Conservation (phyloP, 2,329 filamentous ascomycete species). For the Stemphylium lycopersici region DNA sequence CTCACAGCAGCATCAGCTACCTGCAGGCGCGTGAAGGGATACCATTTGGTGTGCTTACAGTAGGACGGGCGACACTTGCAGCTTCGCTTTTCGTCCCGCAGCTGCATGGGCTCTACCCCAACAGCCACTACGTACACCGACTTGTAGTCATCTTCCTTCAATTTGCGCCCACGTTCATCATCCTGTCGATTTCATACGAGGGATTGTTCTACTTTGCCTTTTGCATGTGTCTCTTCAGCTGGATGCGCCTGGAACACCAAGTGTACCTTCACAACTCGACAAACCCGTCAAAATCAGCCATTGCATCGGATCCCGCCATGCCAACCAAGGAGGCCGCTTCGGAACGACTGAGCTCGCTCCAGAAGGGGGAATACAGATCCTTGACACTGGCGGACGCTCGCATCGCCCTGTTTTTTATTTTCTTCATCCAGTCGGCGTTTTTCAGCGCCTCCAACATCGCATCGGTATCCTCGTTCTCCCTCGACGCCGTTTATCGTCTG, state of each 20-base stretch:
- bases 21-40: conserved; percentile 84
- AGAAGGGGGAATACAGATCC: conserved; percentile 62
- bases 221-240: conserved; percentile 78
- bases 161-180: conserved; percentile 91
- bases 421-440: conserved; percentile 91
- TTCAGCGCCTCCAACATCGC: conserved; percentile 97
- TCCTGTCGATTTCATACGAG: conserved; percentile 96
- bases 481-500: conserved; percentile 86
- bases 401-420: conserved; percentile 92
- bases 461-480: conserved; percentile 88
- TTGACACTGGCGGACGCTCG: conserved; percentile 83
- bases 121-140: conserved; percentile 87
- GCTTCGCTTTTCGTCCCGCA: conserved; percentile 79
- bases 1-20: conserved; percentile 81
- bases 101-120: conserved; percentile 79
- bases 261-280: conserved; percentile 59
- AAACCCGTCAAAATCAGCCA: conserved; percentile 13
- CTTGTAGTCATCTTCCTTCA: conserved; percentile 88
- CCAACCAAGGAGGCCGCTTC: conserved; percentile 50
- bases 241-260: conserved; percentile 89
- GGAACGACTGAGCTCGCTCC: conserved; percentile 37
- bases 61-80: conserved; percentile 82
- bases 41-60: conserved; percentile 82
- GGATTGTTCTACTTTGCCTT: conserved; percentile 95
- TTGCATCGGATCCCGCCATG: conserved; percentile 36